These are phyloP conservation scores for Rhodotorula paludigena DNA, from an alignment of 768 basidiomycete species.

Conservation along the genomic window DNA sequence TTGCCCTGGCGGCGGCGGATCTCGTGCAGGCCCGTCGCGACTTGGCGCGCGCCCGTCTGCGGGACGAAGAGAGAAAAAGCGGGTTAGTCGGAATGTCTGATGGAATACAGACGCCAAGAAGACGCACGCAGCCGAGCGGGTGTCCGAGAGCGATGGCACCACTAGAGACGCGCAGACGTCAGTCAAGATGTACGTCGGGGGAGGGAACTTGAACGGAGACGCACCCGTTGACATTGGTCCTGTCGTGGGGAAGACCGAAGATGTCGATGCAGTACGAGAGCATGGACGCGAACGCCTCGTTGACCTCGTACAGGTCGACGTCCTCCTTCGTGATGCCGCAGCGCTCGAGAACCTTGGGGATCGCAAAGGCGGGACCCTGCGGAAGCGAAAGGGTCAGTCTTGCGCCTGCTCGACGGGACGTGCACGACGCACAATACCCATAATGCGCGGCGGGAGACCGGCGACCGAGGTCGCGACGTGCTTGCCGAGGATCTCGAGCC, in stretches of 20 bases:
- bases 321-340: constrained; percentile 64
- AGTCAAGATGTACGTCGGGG: not conserved
- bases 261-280: constrained; percentile 66
- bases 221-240: constrained; percentile 76
- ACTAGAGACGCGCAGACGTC: not conserved
- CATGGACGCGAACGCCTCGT: constrained; percentile 58
- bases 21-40: constrained; percentile 71
- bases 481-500: constrained; percentile 69
- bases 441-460: constrained; percentile 71
- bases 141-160: constrained; percentile 75
- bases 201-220: not conserved
- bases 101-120: not conserved
- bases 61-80: constrained; percentile 38
- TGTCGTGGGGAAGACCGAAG: constrained; percentile 59
- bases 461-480: constrained; percentile 67
- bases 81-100: not conserved
- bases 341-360: constrained; percentile 64
- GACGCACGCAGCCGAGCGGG: constrained; percentile 41
- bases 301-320: constrained; percentile 78
- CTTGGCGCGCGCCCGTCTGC: constrained; percentile 73
- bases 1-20: constrained; percentile 44
- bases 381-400: not conserved
- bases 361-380: constrained; percentile 69
- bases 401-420: too few species aligned
- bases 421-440: constrained; percentile 49